These are phyloP conservation scores for Acacia melanoxylon DNA, from an alignment of 306 rosid genomes.

Conservation along the genomic window DNA sequence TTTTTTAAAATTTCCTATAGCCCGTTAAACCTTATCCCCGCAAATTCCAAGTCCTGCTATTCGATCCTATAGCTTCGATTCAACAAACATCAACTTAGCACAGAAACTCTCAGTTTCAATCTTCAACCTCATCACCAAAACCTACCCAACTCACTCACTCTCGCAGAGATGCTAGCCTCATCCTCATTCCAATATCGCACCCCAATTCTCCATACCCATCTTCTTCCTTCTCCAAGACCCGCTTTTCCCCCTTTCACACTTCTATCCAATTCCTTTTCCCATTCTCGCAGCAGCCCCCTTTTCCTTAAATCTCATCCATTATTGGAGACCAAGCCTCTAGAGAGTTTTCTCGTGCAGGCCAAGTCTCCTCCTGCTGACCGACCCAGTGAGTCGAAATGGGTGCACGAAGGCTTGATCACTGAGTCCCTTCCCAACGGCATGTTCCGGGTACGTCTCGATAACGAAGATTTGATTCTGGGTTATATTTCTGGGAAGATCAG, in stretches of 20 bases:
- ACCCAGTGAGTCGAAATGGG: slow-evolving; percentile 51
- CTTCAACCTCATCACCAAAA: background rate
- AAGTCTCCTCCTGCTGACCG: slow-evolving; percentile 40
- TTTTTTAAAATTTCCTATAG: background rate
- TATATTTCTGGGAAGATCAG: slow-evolving; percentile 54
- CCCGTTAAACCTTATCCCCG: slow-evolving; percentile 2
- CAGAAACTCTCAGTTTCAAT: background rate
- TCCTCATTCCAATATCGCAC: slow-evolving; percentile 15
- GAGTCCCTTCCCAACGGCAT: slow-evolving; percentile 60
- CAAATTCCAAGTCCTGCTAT: background rate
- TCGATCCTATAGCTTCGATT: background rate
- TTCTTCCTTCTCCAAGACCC: background rate
- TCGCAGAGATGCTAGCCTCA: slow-evolving; percentile 29
- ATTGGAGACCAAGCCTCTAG: background rate
- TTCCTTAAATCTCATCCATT: slow-evolving; percentile 32
- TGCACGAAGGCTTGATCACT: slow-evolving; percentile 49
- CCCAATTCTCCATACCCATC: slow-evolving; percentile 28
- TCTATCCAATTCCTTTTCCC: background rate
- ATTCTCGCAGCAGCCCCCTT: slow-evolving; percentile 3
- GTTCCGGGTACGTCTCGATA: slow-evolving; percentile 56
- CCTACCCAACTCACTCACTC: background rate
- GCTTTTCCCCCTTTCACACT: background rate
- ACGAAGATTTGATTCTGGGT: slow-evolving; percentile 51
- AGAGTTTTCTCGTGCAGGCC: slow-evolving; percentile 10
- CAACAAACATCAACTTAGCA: background rate